Base-by-base conservation (phyloP, 352 stramenopile genomes). In the Globisporangium paroecandrum region DNA sequence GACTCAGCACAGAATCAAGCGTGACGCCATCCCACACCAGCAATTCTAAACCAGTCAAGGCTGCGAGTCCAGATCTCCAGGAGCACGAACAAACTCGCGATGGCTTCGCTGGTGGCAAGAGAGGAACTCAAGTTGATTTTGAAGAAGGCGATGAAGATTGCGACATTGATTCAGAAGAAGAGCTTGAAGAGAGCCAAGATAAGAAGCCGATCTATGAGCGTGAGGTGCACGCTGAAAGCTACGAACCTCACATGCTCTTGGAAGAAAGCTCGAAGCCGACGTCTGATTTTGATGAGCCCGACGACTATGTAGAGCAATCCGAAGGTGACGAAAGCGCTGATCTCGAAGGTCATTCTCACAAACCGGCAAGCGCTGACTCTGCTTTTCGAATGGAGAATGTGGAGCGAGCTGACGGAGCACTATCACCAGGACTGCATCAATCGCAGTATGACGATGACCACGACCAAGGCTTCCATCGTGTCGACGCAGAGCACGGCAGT, bases 121-220 rank as follows among this genome's bases (percentile, higher is more conserved):
- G 67, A 43, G 68, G 77, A 27, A 54, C 56, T 63, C 64, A 62
- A 56, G 70, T 73, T 73, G 65, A 70, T 70, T 70, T 71, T 77
- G 76, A 81, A 73, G 70, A 79, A 62, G 59, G 66, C n/a, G 72
- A 68, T 9, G 27, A 43, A 59, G 54, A 59, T 18, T 22, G 8
- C 70, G 68, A 71, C 65, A 63, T 63, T 36, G 58, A 63, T 43
- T 36, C 34, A 7, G 58, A 63, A 10, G n/a, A 63, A 27, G 58
- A 49, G 24, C 29, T 53, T 18, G 58, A 51, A 12, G 34, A 13
- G 36, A 53, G 20, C 9, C n/a, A 10, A 53, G 34, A 63, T 34
- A n/a, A 43, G 1, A 25, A 43, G 2, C 18, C 27, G 13, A 1
- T 25, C 15, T 59, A 7, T 12, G 54, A 59, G 25, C 7, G 13